Percentiles rank a stretch among this genome's conserved stretches.
Conservation (phyloP, 1,139 yeast species). For the Zygoascus sp. region DNA sequence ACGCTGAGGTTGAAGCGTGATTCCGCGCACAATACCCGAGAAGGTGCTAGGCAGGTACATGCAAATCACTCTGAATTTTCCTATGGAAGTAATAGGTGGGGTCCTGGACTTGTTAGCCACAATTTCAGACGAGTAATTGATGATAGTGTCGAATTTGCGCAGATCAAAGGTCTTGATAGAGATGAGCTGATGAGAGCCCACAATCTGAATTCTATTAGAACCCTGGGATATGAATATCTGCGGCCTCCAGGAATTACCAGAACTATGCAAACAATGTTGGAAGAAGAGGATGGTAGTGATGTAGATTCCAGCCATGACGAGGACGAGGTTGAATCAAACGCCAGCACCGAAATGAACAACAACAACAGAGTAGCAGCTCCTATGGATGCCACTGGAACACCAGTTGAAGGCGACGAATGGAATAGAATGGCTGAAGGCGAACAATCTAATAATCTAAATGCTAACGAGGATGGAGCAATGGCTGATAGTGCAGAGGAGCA, state of each 20-base stretch:
- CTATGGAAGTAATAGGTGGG: conserved; percentile 5
- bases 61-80: background rate
- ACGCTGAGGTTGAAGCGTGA: background rate
- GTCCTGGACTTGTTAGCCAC: background rate
- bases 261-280: conserved; percentile 25
- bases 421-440: conserved; percentile 10
- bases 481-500: conserved; percentile 11
- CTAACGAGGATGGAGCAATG: background rate
- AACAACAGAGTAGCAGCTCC: background rate
- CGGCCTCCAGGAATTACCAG: conserved; percentile 25
- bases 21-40: background rate
- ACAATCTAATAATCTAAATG: background rate
- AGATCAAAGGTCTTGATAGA: conserved; percentile 1
- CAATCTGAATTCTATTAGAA: conserved; percentile 22
- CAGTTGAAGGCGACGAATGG: conserved; percentile 21
- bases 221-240: conserved; percentile 25
- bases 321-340: conserved; percentile 12
- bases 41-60: background rate
- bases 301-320: conserved; percentile 10
- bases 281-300: conserved; percentile 15
- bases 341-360: conserved; percentile 1
- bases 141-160: background rate
- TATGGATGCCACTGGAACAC: conserved; percentile 22
- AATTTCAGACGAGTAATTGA: background rate
- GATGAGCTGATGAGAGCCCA: conserved; percentile 12